Percentiles rank a stretch among this genome's conserved stretches.
phyloP scores from a whole-genome alignment of 208 protist species.

The Crithidia expoeki region DNA sequence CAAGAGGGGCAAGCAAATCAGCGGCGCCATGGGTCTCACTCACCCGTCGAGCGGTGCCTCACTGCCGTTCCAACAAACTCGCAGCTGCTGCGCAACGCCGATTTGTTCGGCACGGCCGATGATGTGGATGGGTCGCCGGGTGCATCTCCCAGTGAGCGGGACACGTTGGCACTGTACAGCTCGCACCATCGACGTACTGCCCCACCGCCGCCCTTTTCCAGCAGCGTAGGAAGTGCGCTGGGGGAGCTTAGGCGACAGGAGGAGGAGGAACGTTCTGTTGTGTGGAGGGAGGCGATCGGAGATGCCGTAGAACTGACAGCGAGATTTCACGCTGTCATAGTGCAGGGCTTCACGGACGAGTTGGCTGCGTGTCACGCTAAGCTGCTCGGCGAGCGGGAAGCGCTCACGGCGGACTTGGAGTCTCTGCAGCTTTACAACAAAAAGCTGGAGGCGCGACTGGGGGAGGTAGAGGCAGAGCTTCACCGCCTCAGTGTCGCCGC shows the following conservation, averaged over 20 bases:
- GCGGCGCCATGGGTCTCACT: slow-evolving; percentile 19
- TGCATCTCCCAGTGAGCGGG: slow-evolving; percentile 7
- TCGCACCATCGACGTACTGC: not conserved
- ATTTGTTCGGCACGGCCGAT: slow-evolving; percentile 15
- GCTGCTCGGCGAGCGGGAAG: slow-evolving; percentile 4
- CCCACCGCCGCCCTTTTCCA: not conserved
- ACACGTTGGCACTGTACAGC: not conserved
- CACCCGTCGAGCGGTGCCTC: slow-evolving; percentile 26
- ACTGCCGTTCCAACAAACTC: slow-evolving; percentile 29
- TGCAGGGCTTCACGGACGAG: slow-evolving; percentile 1
- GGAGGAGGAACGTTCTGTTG: not conserved
- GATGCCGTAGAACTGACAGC: slow-evolving; percentile 2
- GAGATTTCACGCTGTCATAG: slow-evolving; percentile 4
- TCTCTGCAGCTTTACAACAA: slow-evolving; percentile 19
- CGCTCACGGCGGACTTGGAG: slow-evolving; percentile 8
- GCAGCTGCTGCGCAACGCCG: slow-evolving; percentile 22
- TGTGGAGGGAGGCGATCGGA: slow-evolving; percentile 20
- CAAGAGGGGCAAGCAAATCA: slow-evolving; percentile 3
- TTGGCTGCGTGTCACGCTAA: slow-evolving; percentile 14
- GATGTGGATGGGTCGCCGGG: not conserved
- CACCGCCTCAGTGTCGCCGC: not conserved
- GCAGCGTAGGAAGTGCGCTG: not conserved
- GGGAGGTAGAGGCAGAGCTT: not conserved
- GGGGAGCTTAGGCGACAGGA: slow-evolving; percentile 20
- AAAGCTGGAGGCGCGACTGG: slow-evolving; percentile 8